A percentile compares a stretch with the other conserved stretches of the same genome.
phyloP scores from a whole-genome alignment of 305 asterid species.

The Nicotiana rustica region DNA sequence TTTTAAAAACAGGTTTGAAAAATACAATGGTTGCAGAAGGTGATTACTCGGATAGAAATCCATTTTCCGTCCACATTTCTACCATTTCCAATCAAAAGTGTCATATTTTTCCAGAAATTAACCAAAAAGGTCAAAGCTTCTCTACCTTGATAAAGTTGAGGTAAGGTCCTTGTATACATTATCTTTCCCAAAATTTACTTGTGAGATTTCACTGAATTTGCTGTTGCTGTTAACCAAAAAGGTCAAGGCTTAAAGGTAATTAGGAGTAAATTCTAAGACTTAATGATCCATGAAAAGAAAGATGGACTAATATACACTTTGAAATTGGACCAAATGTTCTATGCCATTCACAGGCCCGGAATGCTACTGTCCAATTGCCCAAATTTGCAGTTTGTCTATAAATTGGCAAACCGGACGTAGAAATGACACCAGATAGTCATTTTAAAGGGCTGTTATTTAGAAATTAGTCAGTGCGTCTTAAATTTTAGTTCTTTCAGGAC shows the following conservation, averaged over 20 bases:
- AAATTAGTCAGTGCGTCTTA: too few species aligned
- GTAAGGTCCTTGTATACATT: too few species aligned
- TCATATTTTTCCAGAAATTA: not conserved
- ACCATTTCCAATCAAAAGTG: not conserved
- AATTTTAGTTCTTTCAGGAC: too few species aligned
- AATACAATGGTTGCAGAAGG: too few species aligned
- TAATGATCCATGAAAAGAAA: not conserved
- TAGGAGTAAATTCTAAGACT: not conserved
- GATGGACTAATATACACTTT: not conserved
- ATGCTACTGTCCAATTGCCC: not conserved
- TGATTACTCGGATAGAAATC: not conserved
- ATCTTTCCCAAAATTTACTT: too few species aligned
- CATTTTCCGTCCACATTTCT: not conserved
- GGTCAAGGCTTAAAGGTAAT: not conserved
- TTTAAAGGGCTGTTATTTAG: too few species aligned
- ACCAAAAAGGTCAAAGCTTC: not conserved
- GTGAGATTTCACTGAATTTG: too few species aligned
- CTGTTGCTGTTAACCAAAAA: not conserved
- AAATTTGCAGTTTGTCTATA: not conserved
- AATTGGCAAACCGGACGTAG: not conserved
- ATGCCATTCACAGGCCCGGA: constrained; percentile 1
- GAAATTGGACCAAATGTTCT: not conserved
- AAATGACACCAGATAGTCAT: too few species aligned
- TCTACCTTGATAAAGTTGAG: too few species aligned
- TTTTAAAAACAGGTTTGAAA: too few species aligned